Evolutionary conservation across 2,329 filamentous ascomycete species (phyloP).

Genomic region (Aspergillus luchuensis): DNA sequence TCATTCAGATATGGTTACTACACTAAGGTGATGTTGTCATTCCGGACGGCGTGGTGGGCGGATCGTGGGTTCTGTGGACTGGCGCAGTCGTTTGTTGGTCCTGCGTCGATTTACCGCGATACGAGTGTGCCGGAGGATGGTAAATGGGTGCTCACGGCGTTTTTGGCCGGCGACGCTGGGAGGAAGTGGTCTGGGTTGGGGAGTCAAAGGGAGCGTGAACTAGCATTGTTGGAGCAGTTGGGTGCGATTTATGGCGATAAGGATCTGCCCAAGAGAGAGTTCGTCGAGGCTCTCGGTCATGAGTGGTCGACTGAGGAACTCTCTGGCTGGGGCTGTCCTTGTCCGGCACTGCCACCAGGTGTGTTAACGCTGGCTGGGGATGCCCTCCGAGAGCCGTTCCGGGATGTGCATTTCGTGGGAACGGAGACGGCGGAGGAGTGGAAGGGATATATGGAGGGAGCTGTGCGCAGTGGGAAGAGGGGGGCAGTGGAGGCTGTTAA

Average conservation of each 20-base stretch:
- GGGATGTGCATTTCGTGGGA: constrained; percentile 56
- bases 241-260: constrained; percentile 12
- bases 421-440: constrained; percentile 57
- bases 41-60: constrained; percentile 51
- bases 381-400: constrained; percentile 37
- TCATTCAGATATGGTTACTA: constrained; percentile 51
- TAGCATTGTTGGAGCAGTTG: constrained; percentile 19
- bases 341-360: constrained; percentile 41
- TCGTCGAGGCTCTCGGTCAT: constrained; percentile 37
- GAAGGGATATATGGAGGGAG: constrained; percentile 64
- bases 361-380: constrained; percentile 39
- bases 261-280: constrained; percentile 20
- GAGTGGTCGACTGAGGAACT: constrained; percentile 46
- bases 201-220: constrained; percentile 3
- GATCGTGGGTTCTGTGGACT: constrained; percentile 50
- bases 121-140: constrained; percentile 33
- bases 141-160: constrained; percentile 43
- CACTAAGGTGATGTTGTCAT: constrained; percentile 54
- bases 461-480: constrained; percentile 52
- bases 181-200: constrained; percentile 31
- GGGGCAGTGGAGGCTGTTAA: constrained; percentile 23
- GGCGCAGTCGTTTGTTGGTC: constrained; percentile 49
- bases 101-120: constrained; percentile 51
- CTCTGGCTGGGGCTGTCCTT: constrained; percentile 46
- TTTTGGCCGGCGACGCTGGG: constrained; percentile 43